Evolutionary conservation across 306 rosid genomes (phyloP), one percentile per base, ranked within the genome.

Genomic region (Cucurbita maxima): DNA sequence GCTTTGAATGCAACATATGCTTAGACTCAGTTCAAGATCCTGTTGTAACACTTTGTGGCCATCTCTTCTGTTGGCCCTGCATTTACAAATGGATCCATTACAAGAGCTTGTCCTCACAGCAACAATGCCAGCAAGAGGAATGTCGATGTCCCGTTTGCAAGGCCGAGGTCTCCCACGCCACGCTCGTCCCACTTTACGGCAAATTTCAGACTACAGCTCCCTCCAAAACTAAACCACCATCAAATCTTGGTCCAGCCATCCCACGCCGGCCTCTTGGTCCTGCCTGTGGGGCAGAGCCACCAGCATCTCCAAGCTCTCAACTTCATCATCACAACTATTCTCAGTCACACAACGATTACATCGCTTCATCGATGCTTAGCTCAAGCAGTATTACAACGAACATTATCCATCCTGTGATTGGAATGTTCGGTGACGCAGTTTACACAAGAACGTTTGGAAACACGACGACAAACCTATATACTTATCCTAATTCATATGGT

Each of bases 21-120:
- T 79, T 94, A 16, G 97, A 89, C 11, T 15, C 79, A 16, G 92
- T 90, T 76, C 90, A 81, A 58, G 98, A 94, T 57, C 98, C 98
- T 0, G 98, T 94, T 62, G 92, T 90, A 50, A 93, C 98, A n/a
- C 96, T 90, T 15, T 94, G 98, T 62, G 98, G 98, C 20, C 98
- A 90, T 76, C 94, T 94, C 78, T 94, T 79, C 76, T 94, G 98
- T 89, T 94, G 98, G 98, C 92, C 97, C 37, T 94, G 98, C 90
- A 80, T 94, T 18, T 94, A 90, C 84, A 87, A 86, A 74, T 94
- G 98, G 98, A 86, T 90, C 54, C 81, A 82, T 44, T 83, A 62
- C 77, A 81, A 75, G 58, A 64, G n/a, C 36, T 9, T n/a, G 18
- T 59, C 86, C 37, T 20, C 79, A 8, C 85, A 79, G 67, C 18